Percentiles rank a stretch among this genome's conserved stretches.
These are phyloP conservation scores for Ascobolus immersus DNA, from an alignment of 495 filamentous ascomycete genomes.

Conservation along the genomic window DNA sequence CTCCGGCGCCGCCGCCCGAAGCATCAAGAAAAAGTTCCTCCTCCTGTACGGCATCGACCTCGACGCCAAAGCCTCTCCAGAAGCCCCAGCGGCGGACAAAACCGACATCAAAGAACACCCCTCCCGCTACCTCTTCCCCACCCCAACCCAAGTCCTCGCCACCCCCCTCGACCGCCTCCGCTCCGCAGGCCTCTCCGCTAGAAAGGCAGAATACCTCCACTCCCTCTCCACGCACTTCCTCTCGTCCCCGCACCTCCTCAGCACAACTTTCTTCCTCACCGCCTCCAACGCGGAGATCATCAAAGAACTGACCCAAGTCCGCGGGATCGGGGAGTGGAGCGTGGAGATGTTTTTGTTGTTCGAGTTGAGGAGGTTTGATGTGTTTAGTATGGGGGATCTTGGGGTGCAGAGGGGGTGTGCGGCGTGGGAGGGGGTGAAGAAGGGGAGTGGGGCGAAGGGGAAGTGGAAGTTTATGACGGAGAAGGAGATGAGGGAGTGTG, in stretches of 20 bases:
- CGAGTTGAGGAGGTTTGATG: constrained; percentile 69
- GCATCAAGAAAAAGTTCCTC: constrained; percentile 69
- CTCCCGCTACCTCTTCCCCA: constrained; percentile 32
- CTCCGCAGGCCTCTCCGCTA: constrained; percentile 62
- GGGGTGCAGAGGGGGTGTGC: constrained; percentile 92
- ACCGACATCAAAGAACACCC: constrained; percentile 11
- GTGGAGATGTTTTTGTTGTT: constrained; percentile 97
- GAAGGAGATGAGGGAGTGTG: constrained; percentile 63
- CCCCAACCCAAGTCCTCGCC: constrained; percentile 40
- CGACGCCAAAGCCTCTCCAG: constrained; percentile 5
- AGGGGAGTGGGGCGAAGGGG: constrained; percentile 64
- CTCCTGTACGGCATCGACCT: constrained; percentile 33
- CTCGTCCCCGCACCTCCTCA: constrained; percentile 41
- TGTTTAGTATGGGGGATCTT: constrained; percentile 78
- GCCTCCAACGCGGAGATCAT: constrained; percentile 71
- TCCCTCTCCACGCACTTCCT: constrained; percentile 64
- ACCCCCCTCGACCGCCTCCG: constrained; percentile 38
- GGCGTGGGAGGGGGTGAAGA: constrained; percentile 60
- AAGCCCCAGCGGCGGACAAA: constrained; percentile 1
- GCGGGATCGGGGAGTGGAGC: constrained; percentile 71
- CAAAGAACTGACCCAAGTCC: constrained; percentile 53
- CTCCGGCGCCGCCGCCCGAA: constrained; percentile 65
- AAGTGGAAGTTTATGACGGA: constrained; percentile 97
- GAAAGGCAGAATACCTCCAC: constrained; percentile 84
- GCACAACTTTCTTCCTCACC: constrained; percentile 36